These are phyloP conservation scores for Pisolithus tinctorius DNA, from an alignment of 768 basidiomycete genomes.

Conservation along the genomic window DNA sequence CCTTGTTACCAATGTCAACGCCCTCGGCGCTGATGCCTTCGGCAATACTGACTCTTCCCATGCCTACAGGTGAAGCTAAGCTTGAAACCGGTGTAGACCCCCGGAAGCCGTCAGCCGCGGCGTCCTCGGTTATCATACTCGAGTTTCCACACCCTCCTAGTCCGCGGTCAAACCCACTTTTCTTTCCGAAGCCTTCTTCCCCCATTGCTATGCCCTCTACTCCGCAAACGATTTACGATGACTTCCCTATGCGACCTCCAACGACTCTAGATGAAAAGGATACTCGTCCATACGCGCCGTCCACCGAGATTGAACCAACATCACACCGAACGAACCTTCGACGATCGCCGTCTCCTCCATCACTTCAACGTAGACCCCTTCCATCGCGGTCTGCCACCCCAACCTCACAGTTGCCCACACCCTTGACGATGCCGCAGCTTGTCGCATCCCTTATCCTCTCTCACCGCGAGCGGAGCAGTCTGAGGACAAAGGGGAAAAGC, in stretches of 20 bases:
- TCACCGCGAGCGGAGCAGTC: slow-evolving; percentile 16
- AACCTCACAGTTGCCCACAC: slow-evolving; percentile 8
- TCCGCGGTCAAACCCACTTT: background rate
- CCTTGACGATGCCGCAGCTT: slow-evolving; percentile 26
- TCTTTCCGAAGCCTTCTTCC: slow-evolving; percentile 1
- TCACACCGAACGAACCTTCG: slow-evolving; percentile 6
- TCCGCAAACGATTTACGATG: background rate
- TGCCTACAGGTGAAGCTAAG: background rate
- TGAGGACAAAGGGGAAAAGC: background rate
- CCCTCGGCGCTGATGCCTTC: slow-evolving; percentile 10
- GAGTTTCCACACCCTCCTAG: background rate
- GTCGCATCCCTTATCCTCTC: slow-evolving; percentile 25
- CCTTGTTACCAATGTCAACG: slow-evolving; percentile 10
- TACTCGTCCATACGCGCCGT: slow-evolving; percentile 1
- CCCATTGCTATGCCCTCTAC: slow-evolving; percentile 1
- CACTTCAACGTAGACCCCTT: slow-evolving; percentile 3
- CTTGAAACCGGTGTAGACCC: background rate
- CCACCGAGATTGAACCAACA: background rate
- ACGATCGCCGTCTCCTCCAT: slow-evolving; percentile 20
- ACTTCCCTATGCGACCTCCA: background rate
- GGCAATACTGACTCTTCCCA: background rate
- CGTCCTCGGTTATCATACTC: background rate
- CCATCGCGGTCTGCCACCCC: slow-evolving; percentile 1
- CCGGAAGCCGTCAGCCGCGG: too few species aligned
- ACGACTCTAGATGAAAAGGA: background rate